Conservation (phyloP, 305 asterid genomes). For the Ilex paraguariensis region DNA sequence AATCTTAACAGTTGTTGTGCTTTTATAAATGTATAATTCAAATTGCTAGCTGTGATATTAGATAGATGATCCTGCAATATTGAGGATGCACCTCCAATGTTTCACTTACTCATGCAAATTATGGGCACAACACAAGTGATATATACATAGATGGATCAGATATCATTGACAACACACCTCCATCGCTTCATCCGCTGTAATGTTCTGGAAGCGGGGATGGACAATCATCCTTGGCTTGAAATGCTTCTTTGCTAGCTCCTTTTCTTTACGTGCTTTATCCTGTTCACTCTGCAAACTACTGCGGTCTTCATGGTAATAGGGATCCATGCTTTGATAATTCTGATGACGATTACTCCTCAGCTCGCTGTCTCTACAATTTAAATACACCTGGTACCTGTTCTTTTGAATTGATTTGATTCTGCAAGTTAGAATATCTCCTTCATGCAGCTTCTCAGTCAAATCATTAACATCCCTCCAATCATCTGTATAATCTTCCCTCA, state of each 20-base stretch:
- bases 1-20: too few relatives aligned
- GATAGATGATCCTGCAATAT: too few relatives aligned
- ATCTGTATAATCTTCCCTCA: constrained; percentile 81
- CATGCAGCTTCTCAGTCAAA: constrained; percentile 69
- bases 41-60: too few relatives aligned
- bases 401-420: constrained; percentile 77
- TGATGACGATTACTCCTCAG: constrained; percentile 57
- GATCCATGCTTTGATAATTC: constrained; percentile 52
- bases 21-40: too few relatives aligned
- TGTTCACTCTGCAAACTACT: constrained; percentile 42
- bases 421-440: constrained; percentile 81
- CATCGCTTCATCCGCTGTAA: constrained; percentile 82
- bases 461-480: constrained; percentile 85
- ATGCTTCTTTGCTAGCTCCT: constrained; percentile 83
- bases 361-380: constrained; percentile 81
- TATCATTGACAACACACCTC: constrained; percentile 43
- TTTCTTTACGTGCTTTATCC: constrained; percentile 75
- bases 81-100: too few relatives aligned
- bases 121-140: constrained; percentile 5
- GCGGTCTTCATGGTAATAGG: constrained; percentile 77
- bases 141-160: constrained; percentile 7
- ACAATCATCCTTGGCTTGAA: constrained; percentile 94
- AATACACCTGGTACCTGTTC: constrained; percentile 82
- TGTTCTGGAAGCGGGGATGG: constrained; percentile 87
- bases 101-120: too few relatives aligned